Evolutionary conservation across 768 basidiomycete species (phyloP), one percentile per base, ranked within the genome.

Genomic region (Suillus paluster): DNA sequence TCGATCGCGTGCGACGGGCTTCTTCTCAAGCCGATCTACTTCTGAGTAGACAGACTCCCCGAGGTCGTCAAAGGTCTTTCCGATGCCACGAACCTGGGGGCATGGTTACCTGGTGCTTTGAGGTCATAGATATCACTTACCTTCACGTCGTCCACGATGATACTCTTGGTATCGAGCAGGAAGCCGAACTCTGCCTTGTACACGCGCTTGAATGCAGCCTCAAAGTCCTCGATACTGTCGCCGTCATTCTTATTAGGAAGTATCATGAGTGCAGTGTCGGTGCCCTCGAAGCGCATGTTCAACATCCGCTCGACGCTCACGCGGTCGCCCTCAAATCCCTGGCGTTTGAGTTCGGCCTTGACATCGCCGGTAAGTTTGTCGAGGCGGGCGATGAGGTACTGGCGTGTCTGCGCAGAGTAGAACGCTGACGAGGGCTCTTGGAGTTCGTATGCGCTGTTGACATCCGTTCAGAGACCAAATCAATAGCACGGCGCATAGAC

Each of bases 181-280:
- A 99, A 97, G 11, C 96, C 96, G 70, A 97, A 97, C 74, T 95
- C 93, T 25, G 87, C 75, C 77, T 87, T 92, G 79, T 97, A 95
- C 46, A 84, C 83, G 56, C 86, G 78, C 71, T 85, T 87, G 80
- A 97, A 99, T 11, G 89, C 92, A 3, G 80, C 82, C 66, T 88
- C 88, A 71, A 91, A 95, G 73, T 95, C 90, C 64, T 89, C 87
- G 15, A 79, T 67, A 25, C 82, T 87, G 66, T 88, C 83, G 0
- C 81, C 84, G 38, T 82, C 81, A 25, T 70, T 67, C 9, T 71
- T 65, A 23, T 81, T 66, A 0, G 90, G 86, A 14, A 94, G 78
- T 12, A 95, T 85, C 94, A 98, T 97, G 66, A 98, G 74, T 17
- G 95, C 85, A 0, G 97, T 99, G 75, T 97, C 95, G 0, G 93